A percentile compares a stretch with the other conserved stretches of the same genome.
Evolutionary conservation across 108 stramenopile genomes (phyloP).

Genomic region (Stephanodiscus triporus): DNA sequence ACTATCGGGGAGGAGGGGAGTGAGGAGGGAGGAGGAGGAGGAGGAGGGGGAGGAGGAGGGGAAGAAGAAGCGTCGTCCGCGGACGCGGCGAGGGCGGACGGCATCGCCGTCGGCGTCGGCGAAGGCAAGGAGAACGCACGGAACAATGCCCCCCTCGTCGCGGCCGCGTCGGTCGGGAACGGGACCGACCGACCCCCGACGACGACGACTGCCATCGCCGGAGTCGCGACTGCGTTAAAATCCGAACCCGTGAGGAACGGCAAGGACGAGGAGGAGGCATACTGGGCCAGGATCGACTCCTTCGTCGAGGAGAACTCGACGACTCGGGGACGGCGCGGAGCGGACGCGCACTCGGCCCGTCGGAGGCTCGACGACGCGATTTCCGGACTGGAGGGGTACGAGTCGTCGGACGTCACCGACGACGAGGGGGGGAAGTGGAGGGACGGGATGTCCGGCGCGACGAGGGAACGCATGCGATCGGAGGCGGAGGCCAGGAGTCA

Average conservation of each 20-base stretch:
- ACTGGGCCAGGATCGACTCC: neutral
- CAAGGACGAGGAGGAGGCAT: neutral
- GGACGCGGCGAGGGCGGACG: neutral
- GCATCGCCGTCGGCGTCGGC: neutral
- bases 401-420: conserved; percentile 27
- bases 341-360: neutral
- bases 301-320: conserved; percentile 2
- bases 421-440: conserved; percentile 38
- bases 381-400: conserved; percentile 17
- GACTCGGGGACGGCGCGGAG: neutral
- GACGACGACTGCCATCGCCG: neutral
- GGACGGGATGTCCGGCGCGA: conserved; percentile 24
- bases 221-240: neutral
- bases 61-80: neutral
- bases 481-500: conserved; percentile 42
- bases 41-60: neutral
- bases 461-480: conserved; percentile 30
- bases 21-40: neutral
- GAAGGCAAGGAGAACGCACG: neutral
- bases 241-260: neutral
- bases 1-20: neutral
- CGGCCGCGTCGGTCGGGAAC: too few relatives aligned
- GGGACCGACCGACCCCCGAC: neutral
- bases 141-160: neutral
- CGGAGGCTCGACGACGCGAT: conserved; percentile 20